phyloP scores from a whole-genome alignment of 257 asterid species.

The Nicotiana undulata region DNA sequence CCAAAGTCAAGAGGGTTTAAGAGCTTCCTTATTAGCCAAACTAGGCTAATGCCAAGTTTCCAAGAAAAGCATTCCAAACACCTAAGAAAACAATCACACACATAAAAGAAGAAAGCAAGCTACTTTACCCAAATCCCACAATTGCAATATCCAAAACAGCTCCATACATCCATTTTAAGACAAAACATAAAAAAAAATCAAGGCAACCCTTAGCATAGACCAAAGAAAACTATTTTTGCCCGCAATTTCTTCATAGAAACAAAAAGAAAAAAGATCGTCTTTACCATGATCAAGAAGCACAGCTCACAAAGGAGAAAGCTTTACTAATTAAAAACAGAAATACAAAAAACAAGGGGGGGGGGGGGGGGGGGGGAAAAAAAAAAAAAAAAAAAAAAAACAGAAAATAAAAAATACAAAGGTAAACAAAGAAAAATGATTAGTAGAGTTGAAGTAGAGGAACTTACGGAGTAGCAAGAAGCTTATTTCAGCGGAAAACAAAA shows the following conservation, averaged over 20 bases:
- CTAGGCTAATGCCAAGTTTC: neutral
- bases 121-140: conserved; percentile 1
- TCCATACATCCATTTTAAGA: neutral
- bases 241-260: neutral
- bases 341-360: neutral
- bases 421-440: neutral
- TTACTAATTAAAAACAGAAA: neutral
- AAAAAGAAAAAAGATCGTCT: neutral
- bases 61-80: conserved; percentile 3
- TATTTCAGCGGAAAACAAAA: neutral
- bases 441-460: conserved; percentile 4
- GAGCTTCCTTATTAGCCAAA: conserved; percentile 7
- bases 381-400: too few relatives aligned
- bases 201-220: neutral
- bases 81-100: neutral
- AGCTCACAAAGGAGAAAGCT: neutral
- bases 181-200: neutral
- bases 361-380: too few relatives aligned
- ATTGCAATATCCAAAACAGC: neutral
- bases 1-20: neutral
- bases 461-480: conserved; percentile 9
- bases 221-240: neutral
- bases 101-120: neutral
- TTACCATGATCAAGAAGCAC: neutral
- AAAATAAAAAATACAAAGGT: too few relatives aligned